These are phyloP conservation scores for Solanum infundibuliforme DNA, from an alignment of 257 asterid genomes.

Conservation along the genomic window DNA sequence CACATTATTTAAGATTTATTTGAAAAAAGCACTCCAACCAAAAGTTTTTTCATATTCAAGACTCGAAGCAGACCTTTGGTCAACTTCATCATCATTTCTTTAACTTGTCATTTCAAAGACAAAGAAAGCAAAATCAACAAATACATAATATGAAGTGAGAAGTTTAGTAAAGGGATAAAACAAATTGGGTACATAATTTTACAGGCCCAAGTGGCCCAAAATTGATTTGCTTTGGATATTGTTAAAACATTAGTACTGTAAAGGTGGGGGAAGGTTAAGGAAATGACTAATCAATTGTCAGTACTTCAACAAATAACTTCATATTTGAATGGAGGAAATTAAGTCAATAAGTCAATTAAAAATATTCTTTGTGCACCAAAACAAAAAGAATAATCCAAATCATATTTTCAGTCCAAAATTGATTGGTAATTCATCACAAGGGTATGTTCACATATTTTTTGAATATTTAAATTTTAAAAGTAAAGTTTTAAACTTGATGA, in stretches of 20 bases:
- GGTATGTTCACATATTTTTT: background rate
- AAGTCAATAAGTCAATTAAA: background rate
- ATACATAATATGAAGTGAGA: background rate
- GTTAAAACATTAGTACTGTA: background rate
- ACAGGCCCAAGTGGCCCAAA: background rate
- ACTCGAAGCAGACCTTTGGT: background rate
- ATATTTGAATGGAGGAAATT: background rate
- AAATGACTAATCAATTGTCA: background rate
- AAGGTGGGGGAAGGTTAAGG: background rate
- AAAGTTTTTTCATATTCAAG: fast-evolving
- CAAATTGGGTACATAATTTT: background rate
- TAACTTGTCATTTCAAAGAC: too few species aligned
- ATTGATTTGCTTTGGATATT: background rate
- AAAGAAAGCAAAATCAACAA: background rate
- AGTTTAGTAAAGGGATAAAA: background rate
- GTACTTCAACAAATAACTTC: background rate
- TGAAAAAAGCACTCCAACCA: background rate
- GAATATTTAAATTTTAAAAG: background rate
- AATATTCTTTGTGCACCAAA: background rate
- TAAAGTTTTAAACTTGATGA: background rate
- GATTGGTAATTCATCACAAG: background rate
- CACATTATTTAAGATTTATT: fast-evolving
- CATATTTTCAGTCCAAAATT: background rate
- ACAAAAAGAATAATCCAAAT: background rate
- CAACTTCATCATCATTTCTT: background rate